Conservation (phyloP, 306 rosid genomes). For the Quercus engelmannii region DNA sequence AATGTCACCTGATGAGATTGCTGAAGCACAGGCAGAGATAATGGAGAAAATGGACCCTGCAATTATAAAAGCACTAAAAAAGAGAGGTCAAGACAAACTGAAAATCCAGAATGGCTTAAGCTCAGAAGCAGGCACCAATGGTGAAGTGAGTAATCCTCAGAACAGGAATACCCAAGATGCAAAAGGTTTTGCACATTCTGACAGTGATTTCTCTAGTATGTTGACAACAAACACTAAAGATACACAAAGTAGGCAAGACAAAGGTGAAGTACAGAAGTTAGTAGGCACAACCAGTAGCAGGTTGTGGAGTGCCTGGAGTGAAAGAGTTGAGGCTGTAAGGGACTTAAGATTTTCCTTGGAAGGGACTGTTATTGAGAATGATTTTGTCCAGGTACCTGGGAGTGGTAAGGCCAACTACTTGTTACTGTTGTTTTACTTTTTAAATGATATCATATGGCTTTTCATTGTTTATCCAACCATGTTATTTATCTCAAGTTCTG, state of each 20-base stretch:
- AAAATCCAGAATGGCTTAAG: slow-evolving; percentile 30
- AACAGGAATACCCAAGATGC: slow-evolving; percentile 30
- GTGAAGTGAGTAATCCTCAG: slow-evolving; percentile 25
- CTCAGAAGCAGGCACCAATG: slow-evolving; percentile 26
- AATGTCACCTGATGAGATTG: slow-evolving; percentile 78
- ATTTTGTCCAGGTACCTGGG: slow-evolving; percentile 22
- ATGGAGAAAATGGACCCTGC: slow-evolving; percentile 68
- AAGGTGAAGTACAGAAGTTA: slow-evolving; percentile 23
- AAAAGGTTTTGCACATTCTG: slow-evolving; percentile 18
- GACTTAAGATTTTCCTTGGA: slow-evolving; percentile 68
- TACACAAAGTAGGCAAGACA: slow-evolving; percentile 19
- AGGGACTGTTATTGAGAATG: slow-evolving; percentile 57
- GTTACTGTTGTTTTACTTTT: slow-evolving; percentile 1
- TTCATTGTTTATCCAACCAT: background rate
- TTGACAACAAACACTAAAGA: slow-evolving; percentile 24
- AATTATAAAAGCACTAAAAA: slow-evolving; percentile 49
- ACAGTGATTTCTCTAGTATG: slow-evolving; percentile 22
- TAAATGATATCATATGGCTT: slow-evolving; percentile 7
- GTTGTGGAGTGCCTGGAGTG: slow-evolving; percentile 83
- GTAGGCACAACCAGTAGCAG: slow-evolving; percentile 38
- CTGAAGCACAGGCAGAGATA: slow-evolving; percentile 69
- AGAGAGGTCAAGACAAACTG: slow-evolving; percentile 64
- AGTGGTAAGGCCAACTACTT: slow-evolving; percentile 44
- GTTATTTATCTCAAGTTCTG: background rate
- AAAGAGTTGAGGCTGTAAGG: slow-evolving; percentile 75